These are phyloP conservation scores for Raddia distichophylla DNA, from an alignment of 176 grass and related monocot genomes.

Conservation along the genomic window DNA sequence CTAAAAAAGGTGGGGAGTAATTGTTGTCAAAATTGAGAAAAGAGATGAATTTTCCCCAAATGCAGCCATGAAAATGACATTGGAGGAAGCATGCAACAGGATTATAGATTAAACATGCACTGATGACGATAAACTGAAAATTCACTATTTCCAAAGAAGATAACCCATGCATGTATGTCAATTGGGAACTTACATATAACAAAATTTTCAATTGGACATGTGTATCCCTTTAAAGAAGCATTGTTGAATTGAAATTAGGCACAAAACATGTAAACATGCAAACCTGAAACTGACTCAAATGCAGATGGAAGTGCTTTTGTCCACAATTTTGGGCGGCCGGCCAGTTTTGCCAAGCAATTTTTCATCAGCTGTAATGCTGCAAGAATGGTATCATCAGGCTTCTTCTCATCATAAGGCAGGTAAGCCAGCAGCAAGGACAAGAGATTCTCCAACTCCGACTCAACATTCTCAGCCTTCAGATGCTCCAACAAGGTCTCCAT, in stretches of 20 bases:
- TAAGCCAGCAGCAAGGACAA: constrained; percentile 65
- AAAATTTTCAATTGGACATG: background rate
- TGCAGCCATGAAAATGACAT: constrained; percentile 6
- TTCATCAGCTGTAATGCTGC: constrained; percentile 59
- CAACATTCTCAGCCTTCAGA: constrained; percentile 56
- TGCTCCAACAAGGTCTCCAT: constrained; percentile 60
- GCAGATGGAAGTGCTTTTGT: constrained; percentile 61
- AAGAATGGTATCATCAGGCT: constrained; percentile 68
- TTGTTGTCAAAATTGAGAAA: background rate
- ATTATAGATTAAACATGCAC: background rate
- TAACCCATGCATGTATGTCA: background rate
- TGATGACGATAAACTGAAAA: constrained; percentile 12
- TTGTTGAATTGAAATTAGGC: background rate
- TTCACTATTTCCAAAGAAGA: background rate
- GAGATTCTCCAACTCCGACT: constrained; percentile 56
- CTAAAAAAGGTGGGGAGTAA: background rate
- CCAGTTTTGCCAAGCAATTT: constrained; percentile 68
- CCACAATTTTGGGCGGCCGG: constrained; percentile 54
- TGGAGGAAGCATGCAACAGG: constrained; percentile 13
- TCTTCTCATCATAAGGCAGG: constrained; percentile 68
- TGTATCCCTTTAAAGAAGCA: background rate
- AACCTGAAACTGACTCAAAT: constrained; percentile 78
- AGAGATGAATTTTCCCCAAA: background rate
- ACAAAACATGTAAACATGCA: constrained; percentile 26
- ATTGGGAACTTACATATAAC: background rate